These are phyloP conservation scores for Echinochloa phyllopogon DNA, from an alignment of 176 grass and related monocot species.

Conservation along the genomic window DNA sequence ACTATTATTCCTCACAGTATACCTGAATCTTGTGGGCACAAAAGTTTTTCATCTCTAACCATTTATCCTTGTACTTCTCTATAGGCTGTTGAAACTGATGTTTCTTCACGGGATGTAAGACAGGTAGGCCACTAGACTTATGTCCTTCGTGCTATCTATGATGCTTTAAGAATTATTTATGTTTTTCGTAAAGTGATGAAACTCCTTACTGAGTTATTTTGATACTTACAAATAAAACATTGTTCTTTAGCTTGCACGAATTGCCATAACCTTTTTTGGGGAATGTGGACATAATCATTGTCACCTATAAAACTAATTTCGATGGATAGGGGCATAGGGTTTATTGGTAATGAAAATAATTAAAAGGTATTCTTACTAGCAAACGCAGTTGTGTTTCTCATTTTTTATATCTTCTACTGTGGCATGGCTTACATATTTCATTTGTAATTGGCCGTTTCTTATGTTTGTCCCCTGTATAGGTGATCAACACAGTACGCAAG, in stretches of 20 bases:
- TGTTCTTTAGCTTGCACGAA: no score
- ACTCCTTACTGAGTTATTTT: no score
- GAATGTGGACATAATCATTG: no score
- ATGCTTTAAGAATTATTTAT: slow-evolving; percentile 28
- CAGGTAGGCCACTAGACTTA: slow-evolving; percentile 49
- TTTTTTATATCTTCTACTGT: slow-evolving; percentile 13
- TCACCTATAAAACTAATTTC: no score
- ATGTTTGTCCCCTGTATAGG: slow-evolving; percentile 42
- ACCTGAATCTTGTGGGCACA: not conserved
- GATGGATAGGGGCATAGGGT: slow-evolving; percentile 22
- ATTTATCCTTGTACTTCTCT: slow-evolving; percentile 12
- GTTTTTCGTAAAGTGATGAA: no score
- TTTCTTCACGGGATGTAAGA: slow-evolving; percentile 70
- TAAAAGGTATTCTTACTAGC: slow-evolving; percentile 1
- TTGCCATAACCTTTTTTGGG: no score
- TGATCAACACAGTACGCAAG: slow-evolving; percentile 61
- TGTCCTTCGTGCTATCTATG: not conserved
- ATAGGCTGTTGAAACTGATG: slow-evolving; percentile 57
- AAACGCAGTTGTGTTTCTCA: no score
- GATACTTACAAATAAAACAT: not conserved
- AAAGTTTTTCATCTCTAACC: not conserved
- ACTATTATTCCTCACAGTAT: not conserved
- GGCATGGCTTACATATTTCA: not conserved
- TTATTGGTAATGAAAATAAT: not conserved
- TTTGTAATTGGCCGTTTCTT: slow-evolving; percentile 10